Percentiles rank a stretch among this genome's conserved stretches.
phyloP scores from a whole-genome alignment of 768 basidiomycete species.

The Suillus tomentosus region DNA sequence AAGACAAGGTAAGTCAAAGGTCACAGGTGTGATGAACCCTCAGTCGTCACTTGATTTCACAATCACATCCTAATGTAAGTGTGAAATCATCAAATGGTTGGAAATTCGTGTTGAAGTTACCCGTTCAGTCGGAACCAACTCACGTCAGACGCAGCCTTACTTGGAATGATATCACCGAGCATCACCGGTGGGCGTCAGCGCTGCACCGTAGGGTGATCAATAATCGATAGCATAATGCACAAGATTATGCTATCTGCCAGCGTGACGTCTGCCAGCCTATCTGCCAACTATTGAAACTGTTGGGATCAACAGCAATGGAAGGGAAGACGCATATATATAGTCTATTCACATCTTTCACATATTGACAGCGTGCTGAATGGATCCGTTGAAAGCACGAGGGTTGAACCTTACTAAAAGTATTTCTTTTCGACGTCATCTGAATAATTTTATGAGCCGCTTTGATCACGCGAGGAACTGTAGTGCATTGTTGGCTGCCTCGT shows the following conservation, averaged over 20 bases:
- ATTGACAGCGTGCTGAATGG: background rate
- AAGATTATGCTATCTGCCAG: background rate
- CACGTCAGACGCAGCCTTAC: background rate
- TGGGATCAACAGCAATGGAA: background rate
- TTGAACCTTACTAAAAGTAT: constrained; percentile 3
- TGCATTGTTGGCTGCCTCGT: background rate
- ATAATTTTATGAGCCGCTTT: background rate
- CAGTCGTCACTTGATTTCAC: background rate
- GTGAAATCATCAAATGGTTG: background rate
- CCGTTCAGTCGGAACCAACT: background rate
- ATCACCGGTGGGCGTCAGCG: background rate
- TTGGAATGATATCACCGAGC: background rate
- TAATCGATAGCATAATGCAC: background rate
- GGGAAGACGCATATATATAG: constrained; percentile 3
- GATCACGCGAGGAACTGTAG: background rate
- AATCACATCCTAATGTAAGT: background rate
- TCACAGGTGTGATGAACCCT: background rate
- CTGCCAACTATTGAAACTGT: background rate
- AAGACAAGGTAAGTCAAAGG: background rate
- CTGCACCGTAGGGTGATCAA: background rate
- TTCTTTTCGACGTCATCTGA: background rate
- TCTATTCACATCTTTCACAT: background rate
- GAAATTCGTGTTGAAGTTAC: background rate
- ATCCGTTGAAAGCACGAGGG: background rate
- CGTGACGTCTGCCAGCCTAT: background rate